Percentiles rank a stretch among this genome's conserved stretches.
Evolutionary conservation across 2,329 filamentous ascomycete genomes (phyloP).

Genomic region (Fusarium newnesense): DNA sequence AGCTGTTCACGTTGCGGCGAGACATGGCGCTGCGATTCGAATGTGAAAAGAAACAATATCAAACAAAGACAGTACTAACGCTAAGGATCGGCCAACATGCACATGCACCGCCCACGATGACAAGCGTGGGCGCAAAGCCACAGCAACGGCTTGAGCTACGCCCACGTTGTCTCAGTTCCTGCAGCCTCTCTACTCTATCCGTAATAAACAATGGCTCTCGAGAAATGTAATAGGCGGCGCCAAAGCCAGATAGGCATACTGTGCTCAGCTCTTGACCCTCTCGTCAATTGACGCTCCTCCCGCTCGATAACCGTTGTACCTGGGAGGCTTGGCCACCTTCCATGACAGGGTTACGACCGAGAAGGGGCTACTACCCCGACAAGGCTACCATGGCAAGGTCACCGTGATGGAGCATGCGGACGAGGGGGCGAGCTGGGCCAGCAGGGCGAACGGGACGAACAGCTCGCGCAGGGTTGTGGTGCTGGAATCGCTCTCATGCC

Average conservation of each 20-base stretch:
- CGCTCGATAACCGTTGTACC: conserved; percentile 16
- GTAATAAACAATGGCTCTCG: conserved; percentile 18
- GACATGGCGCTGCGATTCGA: conserved; percentile 38
- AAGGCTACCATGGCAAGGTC: conserved; percentile 42
- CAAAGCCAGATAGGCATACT: conserved; percentile 10
- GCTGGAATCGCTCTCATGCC: conserved; percentile 37
- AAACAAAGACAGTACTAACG: conserved; percentile 31
- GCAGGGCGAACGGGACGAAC: conserved; percentile 41
- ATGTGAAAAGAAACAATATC: conserved; percentile 36
- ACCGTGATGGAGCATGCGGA: conserved; percentile 31
- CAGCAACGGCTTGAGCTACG: conserved; percentile 34
- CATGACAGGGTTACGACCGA: conserved; percentile 44
- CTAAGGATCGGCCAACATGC: conserved; percentile 27
- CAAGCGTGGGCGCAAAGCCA: conserved; percentile 31
- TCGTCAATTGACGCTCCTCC: conserved; percentile 25
- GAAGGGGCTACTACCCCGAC: conserved; percentile 42
- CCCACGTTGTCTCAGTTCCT: conserved; percentile 36
- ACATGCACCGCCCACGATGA: conserved; percentile 18
- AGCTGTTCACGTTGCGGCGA: conserved; percentile 37
- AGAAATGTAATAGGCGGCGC: conserved; percentile 24
- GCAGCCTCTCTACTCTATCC: conserved; percentile 32
- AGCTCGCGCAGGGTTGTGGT: conserved; percentile 39
- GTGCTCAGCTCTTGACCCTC: conserved; percentile 32
- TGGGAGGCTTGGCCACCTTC: conserved; percentile 39
- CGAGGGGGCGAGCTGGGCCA: conserved; percentile 39